These are phyloP conservation scores for Verticillium nonalfalfae DNA, from an alignment of 2,329 filamentous ascomycete genomes.

Conservation along the genomic window DNA sequence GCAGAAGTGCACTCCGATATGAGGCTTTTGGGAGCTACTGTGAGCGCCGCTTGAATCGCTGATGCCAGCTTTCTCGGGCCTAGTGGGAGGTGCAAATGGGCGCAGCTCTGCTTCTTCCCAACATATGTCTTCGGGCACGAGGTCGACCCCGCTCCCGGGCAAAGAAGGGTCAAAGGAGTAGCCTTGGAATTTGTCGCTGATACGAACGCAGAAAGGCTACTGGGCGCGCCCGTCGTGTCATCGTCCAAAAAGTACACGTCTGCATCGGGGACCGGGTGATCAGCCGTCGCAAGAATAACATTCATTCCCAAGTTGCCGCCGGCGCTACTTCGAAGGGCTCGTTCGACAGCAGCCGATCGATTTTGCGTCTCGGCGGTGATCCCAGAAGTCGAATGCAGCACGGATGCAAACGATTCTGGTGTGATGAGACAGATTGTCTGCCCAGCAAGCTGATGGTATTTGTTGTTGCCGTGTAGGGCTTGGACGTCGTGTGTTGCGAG, in stretches of 20 bases:
- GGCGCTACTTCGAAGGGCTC: slow-evolving; percentile 15
- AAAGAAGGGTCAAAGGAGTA: no score
- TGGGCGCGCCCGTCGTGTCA: slow-evolving; percentile 11
- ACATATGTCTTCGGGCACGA: slow-evolving; percentile 2
- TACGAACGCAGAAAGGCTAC: slow-evolving; percentile 2
- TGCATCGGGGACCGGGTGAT: slow-evolving; percentile 3
- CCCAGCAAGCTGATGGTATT: background rate
- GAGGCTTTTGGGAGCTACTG: no score
- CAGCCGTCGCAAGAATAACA: slow-evolving; percentile 5
- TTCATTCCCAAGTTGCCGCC: slow-evolving; percentile 12
- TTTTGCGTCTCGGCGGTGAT: no score
- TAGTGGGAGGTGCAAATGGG: no score
- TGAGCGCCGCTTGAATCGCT: no score
- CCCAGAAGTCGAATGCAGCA: no score
- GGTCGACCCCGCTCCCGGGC: slow-evolving; percentile 2
- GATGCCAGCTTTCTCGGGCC: no score
- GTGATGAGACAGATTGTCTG: slow-evolving; percentile 5
- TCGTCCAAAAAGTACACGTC: slow-evolving; percentile 20
- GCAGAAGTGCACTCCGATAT: no score
- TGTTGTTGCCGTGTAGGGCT: no score
- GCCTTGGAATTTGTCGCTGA: no score
- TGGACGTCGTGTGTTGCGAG: no score
- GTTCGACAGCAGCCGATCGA: no score
- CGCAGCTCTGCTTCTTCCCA: background rate
- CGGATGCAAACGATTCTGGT: slow-evolving; percentile 8